Percentiles rank a stretch among this genome's conserved stretches.
These are phyloP conservation scores for Neurospora sp. DNA, from an alignment of 2,329 filamentous ascomycete genomes.

Conservation along the genomic window DNA sequence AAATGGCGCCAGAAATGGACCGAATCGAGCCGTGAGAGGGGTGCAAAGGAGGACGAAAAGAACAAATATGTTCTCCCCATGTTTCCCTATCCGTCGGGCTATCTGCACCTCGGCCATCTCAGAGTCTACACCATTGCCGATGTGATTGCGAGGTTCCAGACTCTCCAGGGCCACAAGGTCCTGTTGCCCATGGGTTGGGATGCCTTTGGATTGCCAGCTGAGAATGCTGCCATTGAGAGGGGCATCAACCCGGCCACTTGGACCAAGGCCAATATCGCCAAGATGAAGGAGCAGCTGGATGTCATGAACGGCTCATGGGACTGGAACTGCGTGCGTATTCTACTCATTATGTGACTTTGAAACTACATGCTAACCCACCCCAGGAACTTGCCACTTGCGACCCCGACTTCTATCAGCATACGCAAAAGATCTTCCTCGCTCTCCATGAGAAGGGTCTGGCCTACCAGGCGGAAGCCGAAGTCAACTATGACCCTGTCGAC, in stretches of 20 bases:
- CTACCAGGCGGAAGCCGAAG: slow-evolving; percentile 72
- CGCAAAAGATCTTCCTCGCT: slow-evolving; percentile 73
- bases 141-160: slow-evolving; percentile 66
- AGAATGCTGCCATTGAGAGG: slow-evolving; percentile 81
- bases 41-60: slow-evolving; percentile 15
- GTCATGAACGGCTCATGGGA: slow-evolving; percentile 75
- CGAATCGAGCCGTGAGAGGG: background rate
- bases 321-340: slow-evolving; percentile 61
- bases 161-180: slow-evolving; percentile 64
- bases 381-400: slow-evolving; percentile 80
- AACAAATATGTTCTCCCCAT: slow-evolving; percentile 71
- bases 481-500: slow-evolving; percentile 87
- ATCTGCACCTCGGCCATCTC: slow-evolving; percentile 76
- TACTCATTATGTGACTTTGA: slow-evolving; percentile 5
- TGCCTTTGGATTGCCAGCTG: slow-evolving; percentile 80
- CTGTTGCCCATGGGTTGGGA: slow-evolving; percentile 93
- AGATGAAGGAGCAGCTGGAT: slow-evolving; percentile 74
- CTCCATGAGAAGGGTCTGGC: slow-evolving; percentile 65
- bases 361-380: slow-evolving; percentile 5
- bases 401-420: slow-evolving; percentile 81
- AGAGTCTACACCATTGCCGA: slow-evolving; percentile 88
- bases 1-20: slow-evolving; percentile 44
- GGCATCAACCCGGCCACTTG: slow-evolving; percentile 68
- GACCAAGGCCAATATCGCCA: slow-evolving; percentile 70
- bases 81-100: slow-evolving; percentile 88